Percentiles rank a stretch among this genome's conserved stretches.
phyloP scores from a whole-genome alignment of 192 early-diverging fungal species.

The Glomus cerebriforme region DNA sequence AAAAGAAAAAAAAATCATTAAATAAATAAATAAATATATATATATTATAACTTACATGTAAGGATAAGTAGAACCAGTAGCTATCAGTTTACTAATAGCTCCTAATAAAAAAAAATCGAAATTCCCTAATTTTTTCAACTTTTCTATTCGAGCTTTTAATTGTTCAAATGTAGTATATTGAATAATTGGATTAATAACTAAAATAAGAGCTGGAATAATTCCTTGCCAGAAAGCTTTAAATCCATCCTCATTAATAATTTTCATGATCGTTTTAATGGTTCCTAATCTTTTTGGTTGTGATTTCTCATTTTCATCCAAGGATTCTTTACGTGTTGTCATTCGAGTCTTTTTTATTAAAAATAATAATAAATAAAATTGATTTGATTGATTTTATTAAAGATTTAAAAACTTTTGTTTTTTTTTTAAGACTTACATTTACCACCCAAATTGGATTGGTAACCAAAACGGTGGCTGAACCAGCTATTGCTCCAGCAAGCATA shows the following conservation, averaged over 20 bases:
- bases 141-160: conserved; percentile 69
- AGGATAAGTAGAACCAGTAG: conserved; percentile 95
- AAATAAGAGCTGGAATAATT: conserved; percentile 89
- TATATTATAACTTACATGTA: conserved; percentile 73
- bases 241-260: conserved; percentile 91
- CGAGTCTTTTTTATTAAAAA: conserved; percentile 75
- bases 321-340: conserved; percentile 77
- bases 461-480: conserved; percentile 79
- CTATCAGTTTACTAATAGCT: conserved; percentile 91
- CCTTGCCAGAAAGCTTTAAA: conserved; percentile 88
- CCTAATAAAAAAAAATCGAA: conserved; percentile 96
- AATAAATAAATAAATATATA: not conserved
- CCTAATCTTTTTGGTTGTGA: conserved; percentile 44
- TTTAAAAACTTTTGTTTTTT: not conserved
- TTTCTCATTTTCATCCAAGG: conserved; percentile 50
- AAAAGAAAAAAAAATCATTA: too few relatives aligned
- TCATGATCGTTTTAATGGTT: conserved; percentile 55
- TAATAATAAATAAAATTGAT: not conserved
- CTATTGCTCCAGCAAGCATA: conserved; percentile 92
- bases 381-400: not conserved
- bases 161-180: conserved; percentile 99
- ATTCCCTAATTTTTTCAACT: conserved; percentile 63
- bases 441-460: conserved; percentile 99
- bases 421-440: conserved; percentile 73
- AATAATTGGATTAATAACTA: conserved; percentile 99